Conservation (phyloP, 495 filamentous ascomycete species). For the Apiosordaria backusii region DNA sequence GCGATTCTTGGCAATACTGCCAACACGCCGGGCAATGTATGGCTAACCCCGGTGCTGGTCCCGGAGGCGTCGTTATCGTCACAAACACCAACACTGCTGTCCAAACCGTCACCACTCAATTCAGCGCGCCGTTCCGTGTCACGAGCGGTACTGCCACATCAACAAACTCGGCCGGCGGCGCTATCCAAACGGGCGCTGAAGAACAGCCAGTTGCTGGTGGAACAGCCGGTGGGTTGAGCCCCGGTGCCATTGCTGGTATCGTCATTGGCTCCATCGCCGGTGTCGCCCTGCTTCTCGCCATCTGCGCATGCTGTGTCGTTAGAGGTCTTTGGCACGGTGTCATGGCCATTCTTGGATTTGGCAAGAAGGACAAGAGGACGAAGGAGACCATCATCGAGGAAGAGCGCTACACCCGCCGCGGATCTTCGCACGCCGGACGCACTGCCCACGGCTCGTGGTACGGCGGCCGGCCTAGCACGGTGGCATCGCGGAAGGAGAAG, state of each 20-base stretch:
- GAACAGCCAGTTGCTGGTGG: conserved; percentile 25
- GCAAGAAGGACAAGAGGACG: conserved; percentile 45
- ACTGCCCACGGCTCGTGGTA: conserved; percentile 65
- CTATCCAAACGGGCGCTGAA: conserved; percentile 43
- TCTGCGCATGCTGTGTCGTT: conserved; percentile 73
- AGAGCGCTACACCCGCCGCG: conserved; percentile 61
- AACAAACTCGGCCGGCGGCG: conserved; percentile 36
- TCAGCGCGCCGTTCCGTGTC: conserved; percentile 61
- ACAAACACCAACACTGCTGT: conserved; percentile 37
- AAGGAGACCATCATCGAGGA: conserved; percentile 60
- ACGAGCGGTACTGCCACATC: conserved; percentile 57
- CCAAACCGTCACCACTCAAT: conserved; percentile 42
- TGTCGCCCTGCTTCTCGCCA: conserved; percentile 63
- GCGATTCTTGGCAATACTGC: conserved; percentile 69
- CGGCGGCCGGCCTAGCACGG: conserved; percentile 49
- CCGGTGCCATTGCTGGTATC: conserved; percentile 90
- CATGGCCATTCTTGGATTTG: conserved; percentile 63
- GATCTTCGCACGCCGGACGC: conserved; percentile 34
- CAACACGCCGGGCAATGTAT: conserved; percentile 46
- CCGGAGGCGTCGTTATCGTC: conserved; percentile 37
- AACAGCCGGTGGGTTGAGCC: conserved; percentile 55
- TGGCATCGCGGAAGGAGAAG: conserved; percentile 51
- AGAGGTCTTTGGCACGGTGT: conserved; percentile 61
- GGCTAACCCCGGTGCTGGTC: conserved; percentile 27
- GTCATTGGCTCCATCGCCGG: conserved; percentile 84